Evolutionary conservation across 2,329 filamentous ascomycete genomes (phyloP).

Genomic region (Fusarium sp.): DNA sequence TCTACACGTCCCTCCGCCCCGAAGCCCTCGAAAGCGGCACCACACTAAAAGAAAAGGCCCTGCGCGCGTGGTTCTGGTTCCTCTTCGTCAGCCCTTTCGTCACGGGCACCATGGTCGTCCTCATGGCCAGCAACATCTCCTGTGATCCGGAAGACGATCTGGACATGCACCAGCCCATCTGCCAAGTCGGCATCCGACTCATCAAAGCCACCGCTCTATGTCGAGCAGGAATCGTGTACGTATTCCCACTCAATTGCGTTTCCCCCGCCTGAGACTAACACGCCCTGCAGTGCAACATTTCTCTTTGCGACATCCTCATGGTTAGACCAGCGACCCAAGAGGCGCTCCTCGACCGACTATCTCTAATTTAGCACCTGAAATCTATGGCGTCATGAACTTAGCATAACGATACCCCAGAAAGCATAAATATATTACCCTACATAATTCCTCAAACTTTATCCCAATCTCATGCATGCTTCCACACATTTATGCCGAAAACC

Average conservation of each 20-base stretch:
- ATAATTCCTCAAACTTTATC: neutral
- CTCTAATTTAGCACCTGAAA: neutral
- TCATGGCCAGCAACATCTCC: conserved; percentile 37
- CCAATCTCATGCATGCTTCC: neutral
- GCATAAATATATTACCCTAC: neutral
- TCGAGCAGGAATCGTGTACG: conserved; percentile 35
- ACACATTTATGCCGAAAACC: neutral
- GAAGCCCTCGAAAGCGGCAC: neutral
- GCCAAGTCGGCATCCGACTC: conserved; percentile 31
- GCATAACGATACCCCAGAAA: conserved; percentile 25
- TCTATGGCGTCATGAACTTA: conserved; percentile 34
- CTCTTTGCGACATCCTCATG: conserved; percentile 37
- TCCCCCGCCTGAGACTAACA: neutral
- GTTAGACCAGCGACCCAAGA: conserved; percentile 17
- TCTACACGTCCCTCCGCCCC: conserved; percentile 24
- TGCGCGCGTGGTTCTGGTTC: conserved; percentile 36
- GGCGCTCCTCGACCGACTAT: neutral
- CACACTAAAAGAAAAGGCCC: conserved; percentile 22
- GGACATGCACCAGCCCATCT: conserved; percentile 33
- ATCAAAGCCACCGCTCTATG: conserved; percentile 38
- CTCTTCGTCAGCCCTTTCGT: conserved; percentile 29
- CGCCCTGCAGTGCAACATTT: conserved; percentile 23
- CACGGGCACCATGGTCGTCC: conserved; percentile 23
- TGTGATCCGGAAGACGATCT: conserved; percentile 33
- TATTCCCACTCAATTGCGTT: neutral